A percentile compares a stretch with the other conserved stretches of the same genome.
These are phyloP conservation scores for Saturnispora zaruensis DNA, from an alignment of 805 yeast genomes.

Conservation along the genomic window DNA sequence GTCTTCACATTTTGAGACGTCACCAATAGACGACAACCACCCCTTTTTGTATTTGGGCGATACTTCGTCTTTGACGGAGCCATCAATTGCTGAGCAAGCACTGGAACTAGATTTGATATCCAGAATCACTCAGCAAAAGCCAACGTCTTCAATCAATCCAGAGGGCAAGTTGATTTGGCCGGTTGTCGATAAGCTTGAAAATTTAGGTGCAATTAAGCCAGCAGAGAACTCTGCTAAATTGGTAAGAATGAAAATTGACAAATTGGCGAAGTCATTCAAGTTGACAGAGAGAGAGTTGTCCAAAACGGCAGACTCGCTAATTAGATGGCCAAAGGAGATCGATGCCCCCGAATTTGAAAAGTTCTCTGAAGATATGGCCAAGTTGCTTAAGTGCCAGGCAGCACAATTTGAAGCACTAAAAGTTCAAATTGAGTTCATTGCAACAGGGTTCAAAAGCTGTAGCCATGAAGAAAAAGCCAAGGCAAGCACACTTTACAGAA, in stretches of 20 bases:
- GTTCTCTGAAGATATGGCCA: constrained; percentile 8
- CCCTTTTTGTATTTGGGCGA: not conserved
- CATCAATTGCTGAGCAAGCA: constrained; percentile 6
- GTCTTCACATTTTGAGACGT: not conserved
- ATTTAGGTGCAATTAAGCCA: constrained; percentile 11
- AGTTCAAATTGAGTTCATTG: constrained; percentile 7
- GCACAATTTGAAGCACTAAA: constrained; percentile 7
- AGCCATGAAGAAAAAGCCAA: constrained; percentile 8
- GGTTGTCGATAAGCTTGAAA: constrained; percentile 9
- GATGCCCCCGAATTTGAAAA: constrained; percentile 9
- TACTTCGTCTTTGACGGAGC: not conserved
- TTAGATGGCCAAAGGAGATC: constrained; percentile 10
- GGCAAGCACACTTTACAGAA: constrained; percentile 3
- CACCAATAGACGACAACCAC: not conserved
- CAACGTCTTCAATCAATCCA: constrained; percentile 6
- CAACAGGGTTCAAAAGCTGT: constrained; percentile 7
- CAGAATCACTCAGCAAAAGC: constrained; percentile 7
- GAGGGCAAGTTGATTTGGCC: constrained; percentile 5
- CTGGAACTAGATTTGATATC: constrained; percentile 5
- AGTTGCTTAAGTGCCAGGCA: constrained; percentile 3
- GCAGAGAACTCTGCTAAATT: constrained; percentile 9
- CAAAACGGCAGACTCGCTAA: constrained; percentile 2
- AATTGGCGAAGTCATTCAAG: constrained; percentile 6
- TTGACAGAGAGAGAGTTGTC: constrained; percentile 1
- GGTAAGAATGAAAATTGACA: constrained; percentile 7